phyloP scores from a whole-genome alignment of 805 yeast species.

The Dipodascus albidus region DNA sequence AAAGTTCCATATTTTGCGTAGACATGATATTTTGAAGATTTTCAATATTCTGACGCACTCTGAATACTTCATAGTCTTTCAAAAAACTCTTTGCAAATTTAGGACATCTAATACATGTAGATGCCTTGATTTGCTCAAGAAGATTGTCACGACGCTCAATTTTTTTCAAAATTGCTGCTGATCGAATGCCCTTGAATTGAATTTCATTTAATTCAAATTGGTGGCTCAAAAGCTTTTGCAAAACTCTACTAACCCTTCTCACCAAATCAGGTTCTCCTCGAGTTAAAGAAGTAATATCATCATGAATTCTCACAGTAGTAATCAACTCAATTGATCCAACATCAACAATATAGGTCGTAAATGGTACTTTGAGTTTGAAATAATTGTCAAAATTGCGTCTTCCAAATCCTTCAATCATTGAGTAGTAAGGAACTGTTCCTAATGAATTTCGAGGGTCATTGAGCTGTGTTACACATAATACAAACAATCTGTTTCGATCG shows the following conservation, averaged over 20 bases:
- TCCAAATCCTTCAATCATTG: conserved; percentile 6
- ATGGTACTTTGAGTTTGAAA: not conserved
- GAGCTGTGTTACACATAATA: conserved; percentile 2
- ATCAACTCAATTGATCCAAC: conserved; percentile 6
- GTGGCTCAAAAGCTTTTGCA: conserved; percentile 4
- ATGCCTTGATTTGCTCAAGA: conserved; percentile 22
- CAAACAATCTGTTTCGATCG: conserved; percentile 1
- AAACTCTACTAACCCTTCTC: not conserved
- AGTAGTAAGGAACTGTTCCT: conserved; percentile 4
- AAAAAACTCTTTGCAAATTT: conserved; percentile 35
- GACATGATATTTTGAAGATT: conserved; percentile 53
- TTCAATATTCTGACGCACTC: conserved; percentile 39
- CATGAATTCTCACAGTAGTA: not conserved
- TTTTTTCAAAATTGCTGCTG: conserved; percentile 23
- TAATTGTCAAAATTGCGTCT: conserved; percentile 1
- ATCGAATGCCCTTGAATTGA: conserved; percentile 27
- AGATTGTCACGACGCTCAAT: conserved; percentile 22
- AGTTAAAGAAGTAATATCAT: not conserved
- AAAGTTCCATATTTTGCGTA: conserved; percentile 76
- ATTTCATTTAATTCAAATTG: conserved; percentile 19
- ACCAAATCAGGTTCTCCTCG: conserved; percentile 1
- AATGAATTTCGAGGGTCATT: not conserved
- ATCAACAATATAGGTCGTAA: conserved; percentile 5
- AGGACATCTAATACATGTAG: conserved; percentile 27
- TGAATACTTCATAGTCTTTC: conserved; percentile 35